A percentile compares a stretch with the other conserved stretches of the same genome.
phyloP scores from a whole-genome alignment of 768 basidiomycete species.

The Amanita exitialis region DNA sequence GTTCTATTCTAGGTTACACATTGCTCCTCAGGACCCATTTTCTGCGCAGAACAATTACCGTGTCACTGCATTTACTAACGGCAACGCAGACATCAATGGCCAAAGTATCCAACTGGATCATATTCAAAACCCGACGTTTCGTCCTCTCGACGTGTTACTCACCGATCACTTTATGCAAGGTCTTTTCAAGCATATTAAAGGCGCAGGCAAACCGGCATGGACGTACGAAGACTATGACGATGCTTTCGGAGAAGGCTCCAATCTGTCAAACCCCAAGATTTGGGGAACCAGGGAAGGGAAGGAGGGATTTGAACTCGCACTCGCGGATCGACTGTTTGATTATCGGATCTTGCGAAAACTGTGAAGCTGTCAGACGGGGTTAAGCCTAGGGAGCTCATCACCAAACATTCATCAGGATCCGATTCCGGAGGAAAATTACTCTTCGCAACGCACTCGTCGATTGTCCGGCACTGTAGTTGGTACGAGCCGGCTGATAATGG shows the following conservation, averaged over 20 bases:
- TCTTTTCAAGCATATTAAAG: conserved; percentile 22
- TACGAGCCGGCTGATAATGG: no score
- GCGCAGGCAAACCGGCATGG: conserved; percentile 19
- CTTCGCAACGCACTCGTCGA: neutral
- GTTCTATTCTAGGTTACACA: conserved; percentile 2
- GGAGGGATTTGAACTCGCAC: neutral
- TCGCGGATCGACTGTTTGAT: conserved; percentile 2
- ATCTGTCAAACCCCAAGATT: conserved; percentile 13
- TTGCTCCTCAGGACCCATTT: neutral
- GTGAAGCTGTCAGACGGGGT: no score
- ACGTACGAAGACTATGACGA: conserved; percentile 13
- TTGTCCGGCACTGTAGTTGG: no score
- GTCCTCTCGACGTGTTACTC: conserved; percentile 22
- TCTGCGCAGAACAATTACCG: conserved; percentile 18
- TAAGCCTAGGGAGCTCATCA: no score
- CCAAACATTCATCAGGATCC: no score
- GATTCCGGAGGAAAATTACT: neutral
- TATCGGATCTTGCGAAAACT: neutral
- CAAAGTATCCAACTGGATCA: conserved; percentile 14
- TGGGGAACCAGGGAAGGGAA: conserved; percentile 8
- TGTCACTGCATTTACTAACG: conserved; percentile 19
- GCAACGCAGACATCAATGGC: conserved; percentile 17
- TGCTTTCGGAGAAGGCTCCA: conserved; percentile 7
- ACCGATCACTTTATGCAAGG: conserved; percentile 23
- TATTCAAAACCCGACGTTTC: conserved; percentile 17